Base-by-base conservation (phyloP, 1,139 yeast genomes). In the Yamadazyma jaroonii region DNA sequence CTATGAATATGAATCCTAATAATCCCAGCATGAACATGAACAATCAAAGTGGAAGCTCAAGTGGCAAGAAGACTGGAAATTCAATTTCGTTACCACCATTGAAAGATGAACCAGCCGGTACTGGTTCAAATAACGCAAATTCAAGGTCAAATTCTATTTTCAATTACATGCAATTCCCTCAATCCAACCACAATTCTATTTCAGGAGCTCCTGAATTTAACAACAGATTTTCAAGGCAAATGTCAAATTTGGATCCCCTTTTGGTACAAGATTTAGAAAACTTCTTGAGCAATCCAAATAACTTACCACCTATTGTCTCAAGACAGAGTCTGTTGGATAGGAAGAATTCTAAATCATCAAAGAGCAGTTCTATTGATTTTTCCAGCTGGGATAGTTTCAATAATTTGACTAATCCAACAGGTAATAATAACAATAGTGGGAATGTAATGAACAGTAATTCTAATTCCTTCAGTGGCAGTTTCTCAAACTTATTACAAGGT, bases 71-170 rank as follows among this genome's bases (percentile, higher is more conserved):
- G 11, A 25, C 7, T 25, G 17, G 17, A 10, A 65, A 61, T 39
- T 57, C 64, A 4, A 55, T 62, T n/a, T 60, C 49, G 32, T 45
- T 62, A 15, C 67, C 66, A 2, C 67, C 67, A 6, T 62, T 63
- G 3, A 34, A 29, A 13, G 36, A 42, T 22, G 47, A 46, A 13
- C 43, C 46, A 41, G 44, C 45, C n/a, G 46, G 45, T 32, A 21
- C 44, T 42, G 46, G 42, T 26, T 24, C 34, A 23, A 26, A 25
- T 9, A 11, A 9, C 1, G 17, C 24, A 24, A 44, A 52, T 44
- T 62, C 66, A 23, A 44, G 75, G 17, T 65, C 74, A 25, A 68
- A 69, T 42, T 64, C 72, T 44, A 67, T 70, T 9, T 70, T 70
- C 50, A 65, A 65, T 42, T 52, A 66, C 20, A 67, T 70, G 26